Evolutionary conservation across 768 basidiomycete species (phyloP), one percentile per base, ranked within the genome.

Genomic region (Guyanaporus albipodus): DNA sequence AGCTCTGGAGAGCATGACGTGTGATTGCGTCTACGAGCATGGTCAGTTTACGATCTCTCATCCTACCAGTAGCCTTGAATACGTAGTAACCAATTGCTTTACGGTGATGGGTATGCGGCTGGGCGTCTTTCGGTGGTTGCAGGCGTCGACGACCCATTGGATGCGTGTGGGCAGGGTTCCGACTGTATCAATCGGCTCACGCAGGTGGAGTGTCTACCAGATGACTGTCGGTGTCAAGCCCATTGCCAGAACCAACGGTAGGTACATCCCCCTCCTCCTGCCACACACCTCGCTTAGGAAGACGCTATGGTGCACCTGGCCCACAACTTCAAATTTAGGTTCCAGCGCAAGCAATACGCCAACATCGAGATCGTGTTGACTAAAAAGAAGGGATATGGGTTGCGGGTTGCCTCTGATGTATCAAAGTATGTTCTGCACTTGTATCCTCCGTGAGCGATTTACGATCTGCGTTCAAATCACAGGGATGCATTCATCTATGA

Each of bases 111-210:
- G 29, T 35, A 18, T 44, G 37, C 40, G 32, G 47, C 54, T 21
- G 56, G 57, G 61, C 56, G 53, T 51, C 42, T 53, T 50, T 62
- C 53, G 51, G 50, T 51, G 36, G 51, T 44, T 53, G 63, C 61
- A 91, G 88, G 73, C 51, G 61, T 69, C 21, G 83, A 87, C 63
- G 73, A 76, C 51, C 74, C 73, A 11, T 73, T 79, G 35, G 69
- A 67, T 43, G 91, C 91, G 6, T 99, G 96, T 68, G 91, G 93
- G 21, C 79, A 82, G 31, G 73, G 79, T 51, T 91, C 91, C 19
- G 90, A 95, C 70, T 99, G 96, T 66, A 97, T 99, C 71, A 99
- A 98, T 68, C 78, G 93, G 48, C 79, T 98, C 51, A 94, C 96
- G 21, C 94, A 95, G 67, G 91, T 98, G 11, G 96, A 99, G 68